phyloP scores from a whole-genome alignment of 768 basidiomycete species.

The Punctularia strigosozonata region DNA sequence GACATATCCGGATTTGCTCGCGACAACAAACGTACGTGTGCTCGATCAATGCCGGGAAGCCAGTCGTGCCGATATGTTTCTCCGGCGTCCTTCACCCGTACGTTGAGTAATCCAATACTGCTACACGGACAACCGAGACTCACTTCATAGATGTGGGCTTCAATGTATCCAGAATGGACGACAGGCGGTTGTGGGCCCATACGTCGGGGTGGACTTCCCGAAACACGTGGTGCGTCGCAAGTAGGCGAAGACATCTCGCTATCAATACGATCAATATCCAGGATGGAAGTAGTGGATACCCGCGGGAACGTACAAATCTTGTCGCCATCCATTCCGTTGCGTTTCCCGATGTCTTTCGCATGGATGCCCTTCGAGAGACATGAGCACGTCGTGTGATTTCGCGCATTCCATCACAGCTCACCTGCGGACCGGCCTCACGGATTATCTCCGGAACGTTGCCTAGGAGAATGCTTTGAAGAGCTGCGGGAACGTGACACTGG shows the following conservation, averaged over 20 bases:
- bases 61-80: slow-evolving; percentile 8
- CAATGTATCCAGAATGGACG: slow-evolving; percentile 22
- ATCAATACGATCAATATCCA: neutral
- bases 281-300: neutral
- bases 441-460: slow-evolving; percentile 8
- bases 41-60: slow-evolving; percentile 10
- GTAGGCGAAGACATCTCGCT: slow-evolving; percentile 26
- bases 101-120: neutral
- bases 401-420: neutral
- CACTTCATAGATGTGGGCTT: slow-evolving; percentile 15
- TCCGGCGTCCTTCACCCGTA: slow-evolving; percentile 3
- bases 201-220: slow-evolving; percentile 23
- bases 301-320: slow-evolving; percentile 6
- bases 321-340: slow-evolving; percentile 1
- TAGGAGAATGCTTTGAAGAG: slow-evolving; percentile 1
- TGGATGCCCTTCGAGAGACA: slow-evolving; percentile 9
- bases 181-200: slow-evolving; percentile 27
- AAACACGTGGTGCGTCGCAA: slow-evolving; percentile 28
- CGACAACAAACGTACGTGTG: slow-evolving; percentile 9
- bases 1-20: neutral
- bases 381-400: no score
- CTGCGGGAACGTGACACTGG: slow-evolving; percentile 2
- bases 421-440: slow-evolving; percentile 4
- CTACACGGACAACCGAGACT: neutral
- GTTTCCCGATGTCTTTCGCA: slow-evolving; percentile 3